Conservation (phyloP, 441 rosid species). For the California macrophylla region DNA sequence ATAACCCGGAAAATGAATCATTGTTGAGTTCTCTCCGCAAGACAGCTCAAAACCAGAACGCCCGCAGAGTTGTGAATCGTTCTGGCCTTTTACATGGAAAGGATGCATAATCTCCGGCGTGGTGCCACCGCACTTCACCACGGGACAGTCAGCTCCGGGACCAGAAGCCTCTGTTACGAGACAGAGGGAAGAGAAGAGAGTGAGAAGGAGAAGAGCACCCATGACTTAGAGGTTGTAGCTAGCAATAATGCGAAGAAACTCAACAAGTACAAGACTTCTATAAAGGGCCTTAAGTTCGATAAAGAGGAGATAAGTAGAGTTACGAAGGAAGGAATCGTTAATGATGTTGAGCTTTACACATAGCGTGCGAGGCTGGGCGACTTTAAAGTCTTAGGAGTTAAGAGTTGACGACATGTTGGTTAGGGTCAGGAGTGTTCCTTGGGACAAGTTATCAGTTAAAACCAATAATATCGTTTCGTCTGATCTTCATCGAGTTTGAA, state of each 20-base stretch:
- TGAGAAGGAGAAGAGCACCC: conserved; percentile 20
- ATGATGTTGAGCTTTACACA: neutral
- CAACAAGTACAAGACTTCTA: neutral
- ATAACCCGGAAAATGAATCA: conserved; percentile 37
- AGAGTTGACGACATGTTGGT: neutral
- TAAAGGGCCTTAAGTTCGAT: neutral
- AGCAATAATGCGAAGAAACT: neutral
- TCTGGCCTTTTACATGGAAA: conserved; percentile 24
- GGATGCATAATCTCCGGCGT: conserved; percentile 34
- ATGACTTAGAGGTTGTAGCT: conserved; percentile 13
- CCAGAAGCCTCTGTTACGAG: conserved; percentile 12
- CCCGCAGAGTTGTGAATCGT: conserved; percentile 20
- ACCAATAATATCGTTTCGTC: too few relatives aligned
- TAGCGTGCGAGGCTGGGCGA: neutral
- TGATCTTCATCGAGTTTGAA: too few relatives aligned
- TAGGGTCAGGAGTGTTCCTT: neutral
- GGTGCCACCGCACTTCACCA: conserved; percentile 22
- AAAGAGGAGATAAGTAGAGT: neutral
- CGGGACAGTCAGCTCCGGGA: neutral
- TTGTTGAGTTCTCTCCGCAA: conserved; percentile 36
- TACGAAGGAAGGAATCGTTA: neutral
- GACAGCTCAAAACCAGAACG: conserved; percentile 30
- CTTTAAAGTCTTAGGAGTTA: neutral
- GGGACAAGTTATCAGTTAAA: neutral
- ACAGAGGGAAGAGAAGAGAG: conserved; percentile 18